A percentile compares a stretch with the other conserved stretches of the same genome.
Evolutionary conservation across 225 moss, liverwort and hornwort genomes (phyloP).

Genomic region (Sphagnum tenellum): DNA sequence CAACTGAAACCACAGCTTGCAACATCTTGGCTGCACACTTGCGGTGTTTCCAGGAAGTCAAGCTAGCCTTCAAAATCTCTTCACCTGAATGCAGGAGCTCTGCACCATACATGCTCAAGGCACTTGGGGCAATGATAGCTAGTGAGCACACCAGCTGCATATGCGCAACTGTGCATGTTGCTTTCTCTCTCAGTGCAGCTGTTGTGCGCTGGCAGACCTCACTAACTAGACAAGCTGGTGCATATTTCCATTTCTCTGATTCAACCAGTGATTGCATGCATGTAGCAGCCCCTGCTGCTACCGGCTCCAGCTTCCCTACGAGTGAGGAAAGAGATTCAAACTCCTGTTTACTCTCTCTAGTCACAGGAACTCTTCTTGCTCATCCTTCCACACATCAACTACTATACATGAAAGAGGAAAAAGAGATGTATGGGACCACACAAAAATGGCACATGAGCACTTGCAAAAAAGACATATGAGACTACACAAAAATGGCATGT

Average conservation of each 20-base stretch:
- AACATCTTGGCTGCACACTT: conserved; percentile 65
- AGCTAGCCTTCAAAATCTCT: conserved; percentile 35
- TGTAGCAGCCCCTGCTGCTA: conserved; percentile 79
- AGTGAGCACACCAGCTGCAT: conserved; percentile 63
- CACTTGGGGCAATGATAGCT: conserved; percentile 37
- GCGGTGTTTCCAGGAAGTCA: conserved; percentile 68
- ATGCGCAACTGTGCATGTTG: conserved; percentile 56
- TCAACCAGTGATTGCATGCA: conserved; percentile 75
- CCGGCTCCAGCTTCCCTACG: conserved; percentile 66
- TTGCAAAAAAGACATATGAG: too few species aligned
- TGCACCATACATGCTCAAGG: conserved; percentile 37
- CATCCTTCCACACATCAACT: too few species aligned
- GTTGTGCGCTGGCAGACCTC: conserved; percentile 51
- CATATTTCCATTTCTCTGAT: conserved; percentile 69
- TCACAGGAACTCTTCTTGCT: too few species aligned
- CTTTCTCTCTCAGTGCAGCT: conserved; percentile 56
- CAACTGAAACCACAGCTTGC: conserved; percentile 55
- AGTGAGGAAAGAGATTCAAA: neutral
- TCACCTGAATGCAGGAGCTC: conserved; percentile 39
- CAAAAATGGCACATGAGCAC: too few species aligned
- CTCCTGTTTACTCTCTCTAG: too few species aligned
- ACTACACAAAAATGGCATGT: too few species aligned
- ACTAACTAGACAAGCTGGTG: conserved; percentile 44
- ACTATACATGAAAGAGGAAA: too few species aligned
- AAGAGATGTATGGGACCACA: too few species aligned